Conservation (phyloP, 2,329 filamentous ascomycete species). For the Paecilomyces variotii region DNA sequence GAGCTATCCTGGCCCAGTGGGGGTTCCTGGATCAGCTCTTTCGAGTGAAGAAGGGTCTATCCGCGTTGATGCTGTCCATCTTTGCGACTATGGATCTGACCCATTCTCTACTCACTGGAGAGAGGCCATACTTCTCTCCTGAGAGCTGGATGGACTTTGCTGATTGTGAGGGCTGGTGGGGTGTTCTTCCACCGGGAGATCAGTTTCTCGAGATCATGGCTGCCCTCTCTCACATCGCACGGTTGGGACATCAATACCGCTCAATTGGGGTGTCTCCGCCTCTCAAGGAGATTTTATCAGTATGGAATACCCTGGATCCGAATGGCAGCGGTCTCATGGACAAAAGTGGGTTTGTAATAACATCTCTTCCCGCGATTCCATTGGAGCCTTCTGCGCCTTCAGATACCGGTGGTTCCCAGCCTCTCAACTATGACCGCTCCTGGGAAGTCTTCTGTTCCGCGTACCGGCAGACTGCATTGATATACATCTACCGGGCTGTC, state of each 20-base stretch:
- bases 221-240: constrained; percentile 7
- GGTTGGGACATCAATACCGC: constrained; percentile 3
- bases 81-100: constrained; percentile 40
- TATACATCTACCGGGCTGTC: constrained; percentile 38
- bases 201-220: constrained; percentile 10
- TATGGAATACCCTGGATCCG: constrained; percentile 3
- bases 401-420: constrained; percentile 1
- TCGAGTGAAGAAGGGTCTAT: constrained; percentile 9
- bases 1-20: constrained; percentile 27
- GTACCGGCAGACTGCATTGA: constrained; percentile 35
- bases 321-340: background rate
- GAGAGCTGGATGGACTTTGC: constrained; percentile 34
- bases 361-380: background rate
- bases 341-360: background rate
- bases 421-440: constrained; percentile 24
- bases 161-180: constrained; percentile 37
- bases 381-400: background rate
- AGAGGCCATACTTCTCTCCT: constrained; percentile 30
- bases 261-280: background rate
- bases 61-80: constrained; percentile 33
- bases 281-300: background rate
- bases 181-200: constrained; percentile 10
- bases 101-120: constrained; percentile 32
- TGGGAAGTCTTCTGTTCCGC: constrained; percentile 30
- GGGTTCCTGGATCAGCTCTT: constrained; percentile 5